phyloP scores from a whole-genome alignment of 169 alveolate genomes.

The Cryptosporidium andersoni region DNA sequence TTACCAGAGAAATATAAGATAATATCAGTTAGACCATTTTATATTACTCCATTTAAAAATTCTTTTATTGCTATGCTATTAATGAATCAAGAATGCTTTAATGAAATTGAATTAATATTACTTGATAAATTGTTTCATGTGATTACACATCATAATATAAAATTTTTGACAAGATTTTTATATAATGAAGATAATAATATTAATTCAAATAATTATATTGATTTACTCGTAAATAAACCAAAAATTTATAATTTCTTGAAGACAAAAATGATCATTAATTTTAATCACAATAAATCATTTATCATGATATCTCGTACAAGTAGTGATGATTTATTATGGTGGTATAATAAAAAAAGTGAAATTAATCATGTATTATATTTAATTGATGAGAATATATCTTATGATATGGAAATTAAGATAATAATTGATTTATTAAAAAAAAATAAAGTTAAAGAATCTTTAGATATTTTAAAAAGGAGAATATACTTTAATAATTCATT shows the following conservation, averaged over 20 bases:
- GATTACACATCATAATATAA: constrained; percentile 33
- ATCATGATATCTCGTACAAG: constrained; percentile 15
- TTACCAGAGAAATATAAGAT: too few species aligned
- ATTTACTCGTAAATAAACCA: constrained; percentile 31
- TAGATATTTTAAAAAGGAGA: background rate
- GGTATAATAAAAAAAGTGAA: background rate
- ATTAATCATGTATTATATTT: background rate
- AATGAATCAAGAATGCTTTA: too few species aligned
- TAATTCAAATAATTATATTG: constrained; percentile 8
- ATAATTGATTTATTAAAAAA: constrained; percentile 4
- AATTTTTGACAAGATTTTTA: constrained; percentile 7
- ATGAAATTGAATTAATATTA: constrained; percentile 18
- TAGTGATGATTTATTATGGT: background rate
- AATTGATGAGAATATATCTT: constrained; percentile 2
- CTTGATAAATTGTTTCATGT: constrained; percentile 42
- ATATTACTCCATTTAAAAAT: too few species aligned
- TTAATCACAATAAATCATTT: constrained; percentile 38
- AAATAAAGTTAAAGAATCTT: background rate
- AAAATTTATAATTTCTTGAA: constrained; percentile 18
- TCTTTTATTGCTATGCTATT: too few species aligned
- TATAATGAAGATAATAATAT: constrained; percentile 14
- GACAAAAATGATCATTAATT: constrained; percentile 26
- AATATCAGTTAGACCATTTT: too few species aligned
- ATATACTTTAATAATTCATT: constrained; percentile 10
- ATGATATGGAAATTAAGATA: constrained; percentile 19